phyloP scores from a whole-genome alignment of 148 eudicot genomes.

The Cornus florida region DNA sequence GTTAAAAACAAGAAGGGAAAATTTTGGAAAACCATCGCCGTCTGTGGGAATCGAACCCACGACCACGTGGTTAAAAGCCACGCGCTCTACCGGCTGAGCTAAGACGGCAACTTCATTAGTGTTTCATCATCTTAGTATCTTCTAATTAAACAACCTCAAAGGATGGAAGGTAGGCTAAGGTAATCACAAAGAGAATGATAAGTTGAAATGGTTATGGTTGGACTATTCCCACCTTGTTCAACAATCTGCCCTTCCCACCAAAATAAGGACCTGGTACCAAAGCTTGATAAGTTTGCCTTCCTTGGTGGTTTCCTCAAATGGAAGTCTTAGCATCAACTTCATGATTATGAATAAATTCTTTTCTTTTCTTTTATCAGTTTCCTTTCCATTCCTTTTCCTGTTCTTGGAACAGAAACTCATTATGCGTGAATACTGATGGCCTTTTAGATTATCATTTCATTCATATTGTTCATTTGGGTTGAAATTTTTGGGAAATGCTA shows the following conservation, averaged over 20 bases:
- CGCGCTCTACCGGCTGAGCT: conserved; percentile 69
- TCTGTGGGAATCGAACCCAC: conserved; percentile 75
- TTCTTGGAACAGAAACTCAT: too few species aligned
- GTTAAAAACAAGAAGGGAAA: too few species aligned
- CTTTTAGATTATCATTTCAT: too few species aligned
- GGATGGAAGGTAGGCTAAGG: not conserved
- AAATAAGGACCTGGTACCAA: too few species aligned
- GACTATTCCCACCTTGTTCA: not conserved
- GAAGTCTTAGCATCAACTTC: too few species aligned
- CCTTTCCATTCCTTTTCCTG: too few species aligned
- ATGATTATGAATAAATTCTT: too few species aligned
- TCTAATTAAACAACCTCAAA: not conserved
- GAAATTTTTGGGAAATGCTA: not conserved
- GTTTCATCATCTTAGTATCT: not conserved
- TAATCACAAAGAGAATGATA: not conserved
- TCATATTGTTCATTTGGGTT: not conserved
- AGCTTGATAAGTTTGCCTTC: too few species aligned
- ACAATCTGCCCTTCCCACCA: not conserved
- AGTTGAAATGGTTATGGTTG: too few species aligned
- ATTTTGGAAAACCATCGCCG: conserved; percentile 27
- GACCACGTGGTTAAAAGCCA: conserved; percentile 69
- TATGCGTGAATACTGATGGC: too few species aligned
- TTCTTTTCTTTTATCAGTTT: too few species aligned
- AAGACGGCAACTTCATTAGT: conserved; percentile 31
- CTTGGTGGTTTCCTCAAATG: too few species aligned